Conservation (phyloP, 768 basidiomycete genomes). For the Crepidotus variabilis region DNA sequence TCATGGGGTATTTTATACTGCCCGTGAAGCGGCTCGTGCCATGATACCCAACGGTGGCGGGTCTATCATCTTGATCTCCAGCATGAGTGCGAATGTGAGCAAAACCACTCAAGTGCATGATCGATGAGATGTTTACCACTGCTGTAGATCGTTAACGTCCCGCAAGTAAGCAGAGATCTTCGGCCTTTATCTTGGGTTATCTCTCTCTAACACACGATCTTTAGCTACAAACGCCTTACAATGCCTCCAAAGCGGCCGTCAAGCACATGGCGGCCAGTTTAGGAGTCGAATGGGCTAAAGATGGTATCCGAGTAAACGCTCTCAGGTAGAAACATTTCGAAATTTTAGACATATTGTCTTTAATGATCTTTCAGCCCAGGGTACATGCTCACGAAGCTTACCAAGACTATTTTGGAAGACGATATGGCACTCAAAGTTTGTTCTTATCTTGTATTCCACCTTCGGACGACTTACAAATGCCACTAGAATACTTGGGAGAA, state of each 20-base stretch:
- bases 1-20: constrained; percentile 93
- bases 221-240: constrained; percentile 90
- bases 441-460: constrained; percentile 2
- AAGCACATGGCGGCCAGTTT: constrained; percentile 91
- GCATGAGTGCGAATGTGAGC: constrained; percentile 84
- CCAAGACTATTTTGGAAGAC: constrained; percentile 73
- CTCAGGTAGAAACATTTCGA: constrained; percentile 43
- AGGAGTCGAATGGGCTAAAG: constrained; percentile 94
- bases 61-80: constrained; percentile 81
- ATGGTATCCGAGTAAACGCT: constrained; percentile 82
- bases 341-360: constrained; percentile 1
- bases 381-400: constrained; percentile 92
- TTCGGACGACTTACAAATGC: constrained; percentile 2
- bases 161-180: constrained; percentile 50
- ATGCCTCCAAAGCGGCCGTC: constrained; percentile 93
- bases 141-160: constrained; percentile 77
- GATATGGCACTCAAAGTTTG: constrained; percentile 72
- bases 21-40: constrained; percentile 86
- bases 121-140: constrained; percentile 4
- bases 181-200: not conserved
- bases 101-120: not conserved
- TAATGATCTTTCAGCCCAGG: constrained; percentile 57
- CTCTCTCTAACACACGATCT: not conserved
- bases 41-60: constrained; percentile 85
- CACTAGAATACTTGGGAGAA: constrained; percentile 77